A percentile compares a stretch with the other conserved stretches of the same genome.
phyloP scores from a whole-genome alignment of 352 stramenopile genomes.

The Pythium coloratum region DNA sequence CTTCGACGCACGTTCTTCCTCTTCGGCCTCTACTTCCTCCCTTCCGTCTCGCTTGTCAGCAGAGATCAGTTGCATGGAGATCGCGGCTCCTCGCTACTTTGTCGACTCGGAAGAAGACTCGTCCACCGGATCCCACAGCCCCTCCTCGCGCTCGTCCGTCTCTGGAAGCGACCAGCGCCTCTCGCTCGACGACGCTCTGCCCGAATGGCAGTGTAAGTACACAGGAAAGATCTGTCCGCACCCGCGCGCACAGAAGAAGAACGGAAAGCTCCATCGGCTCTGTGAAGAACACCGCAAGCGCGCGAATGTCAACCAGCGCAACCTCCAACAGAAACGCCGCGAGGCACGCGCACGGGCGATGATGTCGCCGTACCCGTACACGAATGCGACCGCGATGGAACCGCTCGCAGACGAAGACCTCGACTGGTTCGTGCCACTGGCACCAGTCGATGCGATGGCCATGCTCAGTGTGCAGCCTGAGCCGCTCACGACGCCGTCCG shows the following conservation, averaged over 20 bases:
- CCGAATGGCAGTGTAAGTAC: conserved; percentile 36
- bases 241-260: conserved; percentile 57
- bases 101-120: conserved; percentile 27
- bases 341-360: conserved; percentile 7
- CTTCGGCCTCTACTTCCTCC: neutral
- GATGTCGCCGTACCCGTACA: conserved; percentile 11
- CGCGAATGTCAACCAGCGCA: conserved; percentile 57
- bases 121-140: conserved; percentile 4
- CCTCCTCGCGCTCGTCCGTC: neutral
- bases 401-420: conserved; percentile 11
- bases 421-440: conserved; percentile 12
- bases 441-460: neutral
- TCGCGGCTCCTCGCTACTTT: conserved; percentile 18
- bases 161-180: neutral
- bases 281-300: conserved; percentile 60
- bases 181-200: conserved; percentile 12
- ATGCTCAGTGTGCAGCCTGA: neutral
- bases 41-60: conserved; percentile 1
- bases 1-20: neutral
- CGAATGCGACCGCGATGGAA: neutral
- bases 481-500: conserved; percentile 11
- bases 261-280: conserved; percentile 56
- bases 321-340: conserved; percentile 45
- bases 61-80: conserved; percentile 21
- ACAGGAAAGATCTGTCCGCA: conserved; percentile 55